Evolutionary conservation across 345 rosid genomes (phyloP).

Genomic region (Cardamine chenopodiifolia): DNA sequence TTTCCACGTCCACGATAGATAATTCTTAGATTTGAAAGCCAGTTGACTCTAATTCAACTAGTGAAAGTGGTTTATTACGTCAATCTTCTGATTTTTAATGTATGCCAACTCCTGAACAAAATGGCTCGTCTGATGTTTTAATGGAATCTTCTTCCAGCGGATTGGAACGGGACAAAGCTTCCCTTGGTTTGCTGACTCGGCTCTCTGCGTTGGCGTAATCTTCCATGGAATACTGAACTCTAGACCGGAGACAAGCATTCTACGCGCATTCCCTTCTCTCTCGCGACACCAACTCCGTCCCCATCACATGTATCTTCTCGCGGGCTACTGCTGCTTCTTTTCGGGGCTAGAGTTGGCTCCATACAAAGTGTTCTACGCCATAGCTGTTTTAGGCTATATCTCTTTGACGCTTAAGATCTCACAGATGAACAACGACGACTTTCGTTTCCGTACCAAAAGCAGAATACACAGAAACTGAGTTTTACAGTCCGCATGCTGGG

Average conservation of each 20-base stretch:
- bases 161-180: constrained; percentile 73
- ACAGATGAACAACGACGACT: constrained; percentile 59
- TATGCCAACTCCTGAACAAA: constrained; percentile 12
- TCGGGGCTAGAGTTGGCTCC: constrained; percentile 79
- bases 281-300: constrained; percentile 53
- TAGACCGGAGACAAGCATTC: constrained; percentile 63
- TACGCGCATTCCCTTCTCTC: constrained; percentile 53
- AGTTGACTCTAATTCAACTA: not conserved
- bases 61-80: not conserved
- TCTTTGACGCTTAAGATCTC: constrained; percentile 55
- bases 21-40: not conserved
- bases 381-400: constrained; percentile 69
- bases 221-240: constrained; percentile 63
- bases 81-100: not conserved
- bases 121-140: not conserved
- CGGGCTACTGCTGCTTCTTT: constrained; percentile 72
- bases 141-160: constrained; percentile 59
- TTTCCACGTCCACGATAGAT: not conserved
- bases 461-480: constrained; percentile 79
- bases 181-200: constrained; percentile 82
- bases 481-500: not conserved
- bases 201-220: constrained; percentile 67
- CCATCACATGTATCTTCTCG: constrained; percentile 56
- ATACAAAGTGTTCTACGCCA: constrained; percentile 71
- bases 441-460: constrained; percentile 58